A percentile compares a stretch with the other conserved stretches of the same genome.
phyloP scores from a whole-genome alignment of 495 filamentous ascomycete species.

The Penicillium pulvis region DNA sequence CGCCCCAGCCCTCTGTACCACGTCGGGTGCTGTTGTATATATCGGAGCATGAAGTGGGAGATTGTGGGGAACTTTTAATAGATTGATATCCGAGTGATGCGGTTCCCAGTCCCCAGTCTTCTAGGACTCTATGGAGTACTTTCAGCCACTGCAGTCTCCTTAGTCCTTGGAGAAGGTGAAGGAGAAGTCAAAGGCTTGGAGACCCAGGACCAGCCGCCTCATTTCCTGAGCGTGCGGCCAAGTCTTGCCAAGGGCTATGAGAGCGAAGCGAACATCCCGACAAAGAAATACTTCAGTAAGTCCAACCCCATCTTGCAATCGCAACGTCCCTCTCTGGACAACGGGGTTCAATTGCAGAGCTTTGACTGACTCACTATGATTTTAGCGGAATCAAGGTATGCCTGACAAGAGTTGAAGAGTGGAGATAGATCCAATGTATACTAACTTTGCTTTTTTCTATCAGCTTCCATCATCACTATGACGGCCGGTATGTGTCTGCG shows the following conservation, averaged over 20 bases:
- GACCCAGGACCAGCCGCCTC: constrained; percentile 3
- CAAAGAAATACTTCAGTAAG: constrained; percentile 64
- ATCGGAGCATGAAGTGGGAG: constrained; percentile 2
- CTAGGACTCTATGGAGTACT: constrained; percentile 27
- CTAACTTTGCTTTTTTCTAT: constrained; percentile 5
- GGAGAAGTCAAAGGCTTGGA: background rate
- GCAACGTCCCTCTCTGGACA: no score
- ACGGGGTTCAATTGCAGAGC: background rate
- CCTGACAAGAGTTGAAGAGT: constrained; percentile 18
- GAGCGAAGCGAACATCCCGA: constrained; percentile 46
- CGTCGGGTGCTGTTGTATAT: constrained; percentile 16
- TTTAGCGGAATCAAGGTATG: constrained; percentile 59
- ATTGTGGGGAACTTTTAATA: constrained; percentile 1
- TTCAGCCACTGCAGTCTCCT: constrained; percentile 14
- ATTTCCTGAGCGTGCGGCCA: constrained; percentile 48
- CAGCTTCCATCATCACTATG: constrained; percentile 64
- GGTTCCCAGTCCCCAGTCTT: constrained; percentile 13
- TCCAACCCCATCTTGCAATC: constrained; percentile 11
- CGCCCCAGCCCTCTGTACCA: background rate
- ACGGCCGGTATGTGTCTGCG: constrained; percentile 51
- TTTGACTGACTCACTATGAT: constrained; percentile 7
- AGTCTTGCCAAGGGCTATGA: constrained; percentile 50
- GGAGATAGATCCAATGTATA: background rate
- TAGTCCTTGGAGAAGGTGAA: background rate
- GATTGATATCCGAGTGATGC: constrained; percentile 13